Evolutionary conservation across 2,329 filamentous ascomycete species (phyloP), one percentile per base, ranked within the genome.

Genomic region (Pseudocercospora cruenta): DNA sequence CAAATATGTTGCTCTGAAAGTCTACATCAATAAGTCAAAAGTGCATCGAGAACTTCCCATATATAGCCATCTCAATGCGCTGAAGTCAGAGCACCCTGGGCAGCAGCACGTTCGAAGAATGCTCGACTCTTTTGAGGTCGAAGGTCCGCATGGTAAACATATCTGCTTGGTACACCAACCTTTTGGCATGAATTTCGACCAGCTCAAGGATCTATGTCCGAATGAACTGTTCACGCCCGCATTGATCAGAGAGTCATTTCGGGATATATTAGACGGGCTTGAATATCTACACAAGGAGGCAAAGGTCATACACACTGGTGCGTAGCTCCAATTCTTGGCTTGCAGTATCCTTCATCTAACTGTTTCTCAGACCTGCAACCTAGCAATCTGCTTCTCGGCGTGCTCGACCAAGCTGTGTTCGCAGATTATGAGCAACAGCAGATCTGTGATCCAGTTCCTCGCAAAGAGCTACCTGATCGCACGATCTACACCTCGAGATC

Each of bases 181-280:
- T 3, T 68, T 81, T 0, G 79, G 79, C 4, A 79, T 80, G 73
- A 81, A 75, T 63, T 64, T 82, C 9, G 72, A 71, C 21, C 76
- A 78, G 43, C 68, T 82, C 1, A 19, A 21, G 22, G n/a, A 21
- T 4, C 19, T 51, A 19, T n/a, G 10, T 21, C n/a, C 16, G 10
- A 21, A 21, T 19, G 16, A 21, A 45, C 2, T 21, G 3, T 22
- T 51, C 21, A 21, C 16, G n/a, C n/a, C 47, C 5, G n/a, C n/a
- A 12, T 12, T 51, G n/a, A 22, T 51, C 47, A 19, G 47, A 12
- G n/a, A 51, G 47, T 21, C n/a, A 12, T 12, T 51, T 6, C 47
- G 47, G n/a, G n/a, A 19, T 7, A 22, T 51, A 4, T 51, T 51
- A 22, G 10, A 12, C 10, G 47, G n/a, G 47, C n/a, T 51, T 4